Evolutionary conservation across 495 filamentous ascomycete species (phyloP).

Genomic region (Evernia prunastri): DNA sequence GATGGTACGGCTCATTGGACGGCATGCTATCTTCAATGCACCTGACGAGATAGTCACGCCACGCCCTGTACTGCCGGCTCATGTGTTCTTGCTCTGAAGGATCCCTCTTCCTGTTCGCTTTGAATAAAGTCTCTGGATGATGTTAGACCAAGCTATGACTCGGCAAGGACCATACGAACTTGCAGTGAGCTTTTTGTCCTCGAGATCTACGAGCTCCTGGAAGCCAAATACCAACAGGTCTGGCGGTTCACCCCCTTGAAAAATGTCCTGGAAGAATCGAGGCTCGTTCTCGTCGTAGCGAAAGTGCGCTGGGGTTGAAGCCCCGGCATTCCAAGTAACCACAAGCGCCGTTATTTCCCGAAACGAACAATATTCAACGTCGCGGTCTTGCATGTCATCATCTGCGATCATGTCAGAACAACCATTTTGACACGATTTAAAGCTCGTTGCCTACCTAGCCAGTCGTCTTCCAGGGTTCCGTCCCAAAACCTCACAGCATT

Average conservation of each 20-base stretch:
- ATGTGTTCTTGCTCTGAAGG: conserved; percentile 83
- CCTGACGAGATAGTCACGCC: conserved; percentile 80
- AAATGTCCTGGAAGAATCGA: conserved; percentile 67
- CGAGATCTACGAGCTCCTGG: conserved; percentile 92
- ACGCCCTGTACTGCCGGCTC: conserved; percentile 94
- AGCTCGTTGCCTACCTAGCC: conserved; percentile 55
- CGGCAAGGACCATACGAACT: conserved; percentile 46
- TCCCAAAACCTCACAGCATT: conserved; percentile 86
- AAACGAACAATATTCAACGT: conserved; percentile 77
- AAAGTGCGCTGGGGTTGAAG: conserved; percentile 75
- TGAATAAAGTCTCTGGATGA: conserved; percentile 41
- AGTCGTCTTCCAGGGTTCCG: conserved; percentile 87
- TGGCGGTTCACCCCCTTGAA: conserved; percentile 64
- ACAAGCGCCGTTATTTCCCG: conserved; percentile 69
- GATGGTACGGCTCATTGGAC: conserved; percentile 66
- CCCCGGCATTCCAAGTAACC: conserved; percentile 95
- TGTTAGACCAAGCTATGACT: conserved; percentile 14
- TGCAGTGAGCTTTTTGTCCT: conserved; percentile 95
- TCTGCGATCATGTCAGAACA: conserved; percentile 42
- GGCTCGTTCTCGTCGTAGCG: conserved; percentile 59
- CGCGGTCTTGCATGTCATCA: conserved; percentile 73
- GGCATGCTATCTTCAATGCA: conserved; percentile 79
- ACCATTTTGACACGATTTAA: background rate
- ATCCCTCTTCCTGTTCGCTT: conserved; percentile 77
- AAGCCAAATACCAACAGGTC: conserved; percentile 96